Conservation (phyloP, 345 rosid genomes). For the Gossypium rotundifolium region DNA sequence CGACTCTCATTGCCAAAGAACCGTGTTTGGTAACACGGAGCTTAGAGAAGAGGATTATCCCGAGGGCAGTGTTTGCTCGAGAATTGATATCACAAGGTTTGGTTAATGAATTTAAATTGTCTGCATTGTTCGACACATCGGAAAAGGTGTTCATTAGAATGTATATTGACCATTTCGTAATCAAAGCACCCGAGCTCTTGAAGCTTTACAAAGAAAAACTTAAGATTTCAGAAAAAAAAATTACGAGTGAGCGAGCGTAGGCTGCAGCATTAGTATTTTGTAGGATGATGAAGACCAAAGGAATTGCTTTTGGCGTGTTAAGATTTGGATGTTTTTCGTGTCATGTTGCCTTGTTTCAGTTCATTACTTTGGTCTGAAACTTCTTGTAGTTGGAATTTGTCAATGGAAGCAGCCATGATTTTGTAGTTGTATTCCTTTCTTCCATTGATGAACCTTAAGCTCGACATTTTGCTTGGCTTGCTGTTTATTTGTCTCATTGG, state of each 20-base stretch:
- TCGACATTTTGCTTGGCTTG: neutral
- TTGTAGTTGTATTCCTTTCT: neutral
- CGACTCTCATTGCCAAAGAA: neutral
- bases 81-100: slow-evolving; percentile 6
- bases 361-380: neutral
- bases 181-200: slow-evolving; percentile 35
- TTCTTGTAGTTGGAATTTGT: neutral
- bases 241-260: neutral
- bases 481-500: too few relatives aligned
- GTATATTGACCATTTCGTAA: slow-evolving; percentile 27
- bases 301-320: neutral
- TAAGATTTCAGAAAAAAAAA: neutral
- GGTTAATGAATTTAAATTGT: slow-evolving; percentile 22
- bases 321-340: neutral
- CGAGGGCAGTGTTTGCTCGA: slow-evolving; percentile 10
- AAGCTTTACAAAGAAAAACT: slow-evolving; percentile 21
- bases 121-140: slow-evolving; percentile 23
- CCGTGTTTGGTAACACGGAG: neutral
- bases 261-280: too few relatives aligned
- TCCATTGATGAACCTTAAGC: neutral
- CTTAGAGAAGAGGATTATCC: slow-evolving; percentile 22
- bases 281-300: neutral
- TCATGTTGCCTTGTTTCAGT: neutral
- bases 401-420: neutral
- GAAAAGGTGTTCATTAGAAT: slow-evolving; percentile 31